A percentile compares a stretch with the other conserved stretches of the same genome.
phyloP scores from a whole-genome alignment of 345 rosid genomes.

The Litchi chinensis region DNA sequence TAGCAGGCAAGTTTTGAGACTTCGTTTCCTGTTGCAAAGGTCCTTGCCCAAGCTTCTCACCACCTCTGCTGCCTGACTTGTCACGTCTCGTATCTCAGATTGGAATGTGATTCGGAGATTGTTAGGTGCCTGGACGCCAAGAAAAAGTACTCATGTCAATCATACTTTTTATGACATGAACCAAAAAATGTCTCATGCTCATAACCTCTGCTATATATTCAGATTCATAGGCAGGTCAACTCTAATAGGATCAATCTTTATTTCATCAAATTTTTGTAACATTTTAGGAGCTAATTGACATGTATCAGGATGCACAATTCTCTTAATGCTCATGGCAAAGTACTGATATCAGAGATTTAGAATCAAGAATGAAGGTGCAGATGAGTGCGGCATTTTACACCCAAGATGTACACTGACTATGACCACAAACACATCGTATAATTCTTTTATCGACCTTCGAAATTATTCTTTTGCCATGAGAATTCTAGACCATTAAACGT shows the following conservation, averaged over 20 bases:
- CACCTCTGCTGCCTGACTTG: slow-evolving; percentile 57
- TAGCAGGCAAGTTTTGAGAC: slow-evolving; percentile 36
- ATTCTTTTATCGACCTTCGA: slow-evolving; percentile 11
- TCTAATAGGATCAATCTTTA: too few relatives aligned
- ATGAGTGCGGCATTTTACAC: neutral
- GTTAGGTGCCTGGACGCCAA: slow-evolving; percentile 51
- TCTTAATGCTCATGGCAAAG: neutral
- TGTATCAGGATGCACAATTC: slow-evolving; percentile 15
- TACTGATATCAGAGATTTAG: slow-evolving; percentile 1
- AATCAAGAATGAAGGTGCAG: slow-evolving; percentile 10
- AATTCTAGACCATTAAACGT: slow-evolving; percentile 14
- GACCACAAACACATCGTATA: slow-evolving; percentile 28
- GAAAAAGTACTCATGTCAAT: neutral
- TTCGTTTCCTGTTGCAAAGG: slow-evolving; percentile 47
- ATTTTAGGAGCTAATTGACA: neutral
- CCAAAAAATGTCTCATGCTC: too few relatives aligned
- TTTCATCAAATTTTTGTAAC: neutral
- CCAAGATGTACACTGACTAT: slow-evolving; percentile 19
- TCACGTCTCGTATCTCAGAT: slow-evolving; percentile 48
- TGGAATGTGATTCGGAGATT: slow-evolving; percentile 50
- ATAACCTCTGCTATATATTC: too few relatives aligned
- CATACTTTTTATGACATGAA: neutral
- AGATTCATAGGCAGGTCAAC: too few relatives aligned
- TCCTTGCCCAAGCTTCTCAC: slow-evolving; percentile 56
- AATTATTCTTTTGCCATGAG: slow-evolving; percentile 14